These are phyloP conservation scores for Microdochium paspali DNA, from an alignment of 2,329 filamentous ascomycete species.

Conservation along the genomic window DNA sequence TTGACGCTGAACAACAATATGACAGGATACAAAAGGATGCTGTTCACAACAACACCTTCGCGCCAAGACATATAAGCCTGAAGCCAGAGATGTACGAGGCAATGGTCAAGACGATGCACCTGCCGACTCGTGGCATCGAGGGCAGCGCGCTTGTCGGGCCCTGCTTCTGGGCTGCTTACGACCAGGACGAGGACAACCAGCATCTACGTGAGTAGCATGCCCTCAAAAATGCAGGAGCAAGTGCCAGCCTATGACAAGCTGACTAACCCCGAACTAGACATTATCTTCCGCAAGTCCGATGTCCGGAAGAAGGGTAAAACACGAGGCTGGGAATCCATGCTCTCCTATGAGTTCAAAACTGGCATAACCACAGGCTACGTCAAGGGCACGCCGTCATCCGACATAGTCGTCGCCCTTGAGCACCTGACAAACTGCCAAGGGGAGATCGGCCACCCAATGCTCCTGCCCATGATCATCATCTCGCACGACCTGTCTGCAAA, in stretches of 20 bases:
- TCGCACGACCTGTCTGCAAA: conserved; percentile 45
- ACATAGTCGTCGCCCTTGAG: conserved; percentile 37
- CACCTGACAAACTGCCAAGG: conserved; percentile 39
- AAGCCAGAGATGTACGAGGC: conserved; percentile 36
- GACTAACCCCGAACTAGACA: conserved; percentile 28
- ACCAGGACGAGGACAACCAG: conserved; percentile 46
- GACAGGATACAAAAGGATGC: conserved; percentile 46
- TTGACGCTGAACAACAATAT: conserved; percentile 2
- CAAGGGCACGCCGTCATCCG: conserved; percentile 50
- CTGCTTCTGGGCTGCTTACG: conserved; percentile 51
- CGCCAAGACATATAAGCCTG: conserved; percentile 43
- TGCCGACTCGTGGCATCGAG: conserved; percentile 50
- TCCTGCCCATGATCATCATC: conserved; percentile 49
- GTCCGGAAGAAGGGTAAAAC: conserved; percentile 55
- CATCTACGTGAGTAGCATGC: conserved; percentile 38
- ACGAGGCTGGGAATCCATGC: conserved; percentile 55
- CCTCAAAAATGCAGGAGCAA: conserved; percentile 1
- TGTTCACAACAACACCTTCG: conserved; percentile 47
- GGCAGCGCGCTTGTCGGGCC: conserved; percentile 49
- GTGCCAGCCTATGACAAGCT: not conserved
- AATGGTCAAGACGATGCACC: conserved; percentile 44
- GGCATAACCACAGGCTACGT: conserved; percentile 50
- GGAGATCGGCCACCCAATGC: conserved; percentile 47
- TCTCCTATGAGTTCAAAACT: conserved; percentile 46
- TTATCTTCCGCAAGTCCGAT: conserved; percentile 57